Percentiles rank a stretch among this genome's conserved stretches.
These are phyloP conservation scores for Triticum turgidum DNA, from an alignment of 176 grass and related monocot genomes.

Conservation along the genomic window DNA sequence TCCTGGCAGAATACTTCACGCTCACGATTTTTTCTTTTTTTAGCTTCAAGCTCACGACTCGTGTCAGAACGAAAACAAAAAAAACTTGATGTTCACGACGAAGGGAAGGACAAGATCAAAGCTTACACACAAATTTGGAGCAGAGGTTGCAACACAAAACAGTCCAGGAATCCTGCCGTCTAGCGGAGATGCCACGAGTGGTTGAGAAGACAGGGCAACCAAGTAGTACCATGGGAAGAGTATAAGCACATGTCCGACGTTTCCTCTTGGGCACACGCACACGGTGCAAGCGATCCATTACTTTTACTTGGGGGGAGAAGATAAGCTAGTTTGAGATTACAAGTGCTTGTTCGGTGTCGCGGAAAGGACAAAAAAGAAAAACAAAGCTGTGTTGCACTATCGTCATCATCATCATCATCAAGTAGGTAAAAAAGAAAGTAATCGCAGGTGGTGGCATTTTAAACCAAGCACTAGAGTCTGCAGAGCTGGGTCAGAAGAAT, in stretches of 20 bases:
- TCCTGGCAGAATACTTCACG: neutral
- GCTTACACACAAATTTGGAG: neutral
- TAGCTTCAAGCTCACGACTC: too few relatives aligned
- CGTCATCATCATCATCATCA: too few relatives aligned
- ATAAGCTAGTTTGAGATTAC: neutral
- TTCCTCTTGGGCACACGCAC: conserved; percentile 4
- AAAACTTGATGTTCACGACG: neutral
- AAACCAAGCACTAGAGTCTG: neutral
- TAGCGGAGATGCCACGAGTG: neutral
- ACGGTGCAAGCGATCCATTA: conserved; percentile 20
- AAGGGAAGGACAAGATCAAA: neutral
- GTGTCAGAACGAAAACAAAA: too few relatives aligned
- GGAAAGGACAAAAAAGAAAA: neutral
- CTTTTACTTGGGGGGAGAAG: neutral
- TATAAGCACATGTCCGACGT: neutral
- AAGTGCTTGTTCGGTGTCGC: neutral
- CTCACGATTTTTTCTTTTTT: too few relatives aligned
- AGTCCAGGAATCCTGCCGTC: neutral
- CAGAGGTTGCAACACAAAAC: neutral
- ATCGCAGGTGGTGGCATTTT: neutral
- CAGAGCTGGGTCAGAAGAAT: neutral
- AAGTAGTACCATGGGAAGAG: neutral
- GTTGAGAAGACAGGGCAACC: neutral
- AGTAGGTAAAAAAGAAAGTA: neutral
- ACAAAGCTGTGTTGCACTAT: neutral